Percentiles rank a stretch among this genome's conserved stretches.
These are phyloP conservation scores for Leptographium lundbergii DNA, from an alignment of 2,329 filamentous ascomycete genomes.

Conservation along the genomic window DNA sequence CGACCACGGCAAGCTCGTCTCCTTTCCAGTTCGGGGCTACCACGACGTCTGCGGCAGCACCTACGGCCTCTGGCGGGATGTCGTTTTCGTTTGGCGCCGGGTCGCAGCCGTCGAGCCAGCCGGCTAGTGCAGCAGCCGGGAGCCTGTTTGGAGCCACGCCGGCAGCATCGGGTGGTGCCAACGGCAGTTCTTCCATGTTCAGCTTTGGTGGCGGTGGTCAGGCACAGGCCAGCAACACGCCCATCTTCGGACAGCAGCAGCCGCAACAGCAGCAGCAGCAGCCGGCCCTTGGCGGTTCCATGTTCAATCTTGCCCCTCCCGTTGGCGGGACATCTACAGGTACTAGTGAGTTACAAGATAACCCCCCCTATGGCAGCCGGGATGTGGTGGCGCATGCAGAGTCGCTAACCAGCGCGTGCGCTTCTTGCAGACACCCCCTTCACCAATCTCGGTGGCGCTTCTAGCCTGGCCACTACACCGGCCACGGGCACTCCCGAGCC, in stretches of 20 bases:
- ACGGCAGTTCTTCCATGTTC: constrained; percentile 3
- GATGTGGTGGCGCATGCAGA: background rate
- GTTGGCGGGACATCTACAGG: constrained; percentile 25
- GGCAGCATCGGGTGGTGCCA: constrained; percentile 4
- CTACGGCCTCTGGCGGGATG: constrained; percentile 2
- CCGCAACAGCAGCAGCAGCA: constrained; percentile 15
- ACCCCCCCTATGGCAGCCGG: background rate
- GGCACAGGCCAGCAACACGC: constrained; percentile 16
- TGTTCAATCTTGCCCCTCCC: constrained; percentile 21
- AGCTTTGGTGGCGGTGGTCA: constrained; percentile 23
- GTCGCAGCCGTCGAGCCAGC: constrained; percentile 12
- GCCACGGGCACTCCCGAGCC: constrained; percentile 47
- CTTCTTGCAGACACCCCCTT: constrained; percentile 36
- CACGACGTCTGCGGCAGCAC: background rate
- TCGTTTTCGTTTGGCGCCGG: constrained; percentile 26
- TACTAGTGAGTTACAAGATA: constrained; percentile 26
- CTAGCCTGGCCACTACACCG: constrained; percentile 48
- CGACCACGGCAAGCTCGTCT: constrained; percentile 5
- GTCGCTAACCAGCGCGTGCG: background rate
- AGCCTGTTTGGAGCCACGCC: constrained; percentile 18
- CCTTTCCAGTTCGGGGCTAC: constrained; percentile 14
- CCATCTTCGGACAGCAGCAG: constrained; percentile 16
- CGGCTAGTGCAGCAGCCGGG: constrained; percentile 13
- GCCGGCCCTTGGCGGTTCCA: constrained; percentile 13
- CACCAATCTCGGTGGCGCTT: constrained; percentile 41